Conservation (phyloP, 352 stramenopile species). For the Pythium myriotylum region DNA sequence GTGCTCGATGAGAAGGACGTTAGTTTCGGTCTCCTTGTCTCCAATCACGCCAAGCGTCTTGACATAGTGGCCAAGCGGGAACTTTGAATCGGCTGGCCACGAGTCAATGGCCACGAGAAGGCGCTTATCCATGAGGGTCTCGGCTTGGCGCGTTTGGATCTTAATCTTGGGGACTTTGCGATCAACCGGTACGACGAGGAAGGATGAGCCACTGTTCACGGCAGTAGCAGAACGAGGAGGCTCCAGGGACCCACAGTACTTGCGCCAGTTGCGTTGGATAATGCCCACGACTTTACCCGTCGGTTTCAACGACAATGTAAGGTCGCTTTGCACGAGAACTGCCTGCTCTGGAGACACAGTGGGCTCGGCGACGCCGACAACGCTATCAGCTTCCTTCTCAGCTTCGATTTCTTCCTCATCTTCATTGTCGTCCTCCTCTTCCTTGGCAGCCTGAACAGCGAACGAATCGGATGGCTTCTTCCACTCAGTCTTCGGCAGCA, state of each 20-base stretch:
- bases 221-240: conserved; percentile 51
- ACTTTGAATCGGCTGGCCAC: conserved; percentile 90
- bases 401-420: conserved; percentile 45
- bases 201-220: conserved; percentile 49
- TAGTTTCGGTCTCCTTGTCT: conserved; percentile 96
- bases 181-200: conserved; percentile 86
- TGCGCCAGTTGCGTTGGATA: conserved; percentile 93
- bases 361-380: conserved; percentile 57
- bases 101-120: conserved; percentile 95
- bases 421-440: conserved; percentile 48
- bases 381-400: conserved; percentile 25
- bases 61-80: conserved; percentile 96
- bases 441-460: conserved; percentile 44
- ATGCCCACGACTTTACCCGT: conserved; percentile 88
- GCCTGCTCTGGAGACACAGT: conserved; percentile 69
- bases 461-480: conserved; percentile 79
- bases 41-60: conserved; percentile 95
- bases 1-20: conserved; percentile 96
- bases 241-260: conserved; percentile 94
- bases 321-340: conserved; percentile 56
- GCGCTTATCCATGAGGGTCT: conserved; percentile 92
- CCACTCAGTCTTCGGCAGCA: conserved; percentile 87
- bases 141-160: conserved; percentile 92
- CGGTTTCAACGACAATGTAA: conserved; percentile 62
- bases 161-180: conserved; percentile 93